Evolutionary conservation across 2,329 filamentous ascomycete genomes (phyloP), one percentile per base, ranked within the genome.

Genomic region (Zymoseptoria crescenta): DNA sequence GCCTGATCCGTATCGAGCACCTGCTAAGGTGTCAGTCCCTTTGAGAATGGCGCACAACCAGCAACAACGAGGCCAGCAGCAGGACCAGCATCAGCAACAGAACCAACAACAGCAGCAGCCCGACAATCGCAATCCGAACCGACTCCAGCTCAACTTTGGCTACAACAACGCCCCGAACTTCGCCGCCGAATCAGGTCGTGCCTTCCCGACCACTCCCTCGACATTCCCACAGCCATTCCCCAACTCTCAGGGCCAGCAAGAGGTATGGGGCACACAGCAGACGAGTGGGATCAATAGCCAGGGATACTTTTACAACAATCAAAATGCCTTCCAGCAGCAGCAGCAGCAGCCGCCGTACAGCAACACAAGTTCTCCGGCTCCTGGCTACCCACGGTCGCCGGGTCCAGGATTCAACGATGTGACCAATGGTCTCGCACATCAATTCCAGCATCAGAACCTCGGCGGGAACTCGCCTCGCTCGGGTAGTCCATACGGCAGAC

Each of bases 361-460:
- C 49, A 73, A 71, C 35, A 73, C 74, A 58, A 68, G 74, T 50
- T 45, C 35, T 45, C 35, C 35, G 35, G 75, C 65, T 35, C 76
- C 84, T 65, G 82, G 81, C 67, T 79, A 67, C 49, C 84, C 84
- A 69, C 80, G 77, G 68, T 81, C 83, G 3, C 82, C 84, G 4
- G 83, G 81, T 59, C 74, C 74, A 77, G 74, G 74, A 77, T 83
- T 79, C 72, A 91, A 89, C 70, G 91, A 96, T 71, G 88, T 87
- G 67, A 95, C 93, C 68, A 94, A 91, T 69, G 92, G 91, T 29
- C 83, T 97, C 52, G 91, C 92, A 61, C 91, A 96, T 73, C 94
- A 99, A 74, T 96, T 97, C 75, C 95, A 93, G 59, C 91, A 96
- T 75, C 93, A 97, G 79, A 96, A 96, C 74, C 82, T 97, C 21